Conservation (phyloP, 352 stramenopile genomes). For the Aphanomyces stellatus region DNA sequence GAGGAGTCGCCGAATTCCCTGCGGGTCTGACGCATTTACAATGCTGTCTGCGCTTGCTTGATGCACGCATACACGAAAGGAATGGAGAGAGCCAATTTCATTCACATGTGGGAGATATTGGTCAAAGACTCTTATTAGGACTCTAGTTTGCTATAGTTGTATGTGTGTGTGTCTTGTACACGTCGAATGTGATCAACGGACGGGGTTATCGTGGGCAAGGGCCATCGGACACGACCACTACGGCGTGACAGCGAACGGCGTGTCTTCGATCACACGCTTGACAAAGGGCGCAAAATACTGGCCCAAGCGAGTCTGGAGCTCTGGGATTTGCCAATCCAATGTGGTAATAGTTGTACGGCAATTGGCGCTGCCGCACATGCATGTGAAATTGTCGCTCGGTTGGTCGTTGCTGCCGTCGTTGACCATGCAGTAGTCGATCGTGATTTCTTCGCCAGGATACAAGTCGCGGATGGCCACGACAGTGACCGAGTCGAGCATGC, state of each 20-base stretch:
- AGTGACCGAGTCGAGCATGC: slow-evolving; percentile 19
- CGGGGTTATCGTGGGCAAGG: too few relatives aligned
- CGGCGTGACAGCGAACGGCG: slow-evolving; percentile 12
- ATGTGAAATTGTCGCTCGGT: slow-evolving; percentile 20
- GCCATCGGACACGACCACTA: too few relatives aligned
- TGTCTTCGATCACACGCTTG: slow-evolving; percentile 18
- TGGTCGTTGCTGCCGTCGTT: slow-evolving; percentile 17
- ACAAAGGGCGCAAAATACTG: slow-evolving; percentile 19
- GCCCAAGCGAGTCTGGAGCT: slow-evolving; percentile 15
- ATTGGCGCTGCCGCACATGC: slow-evolving; percentile 19
- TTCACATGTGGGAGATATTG: too few relatives aligned
- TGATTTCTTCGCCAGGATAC: slow-evolving; percentile 18
- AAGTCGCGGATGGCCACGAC: slow-evolving; percentile 18
- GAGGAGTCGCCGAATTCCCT: too few relatives aligned
- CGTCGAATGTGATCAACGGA: too few relatives aligned
- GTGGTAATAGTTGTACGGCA: slow-evolving; percentile 13
- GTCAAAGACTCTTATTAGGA: too few relatives aligned
- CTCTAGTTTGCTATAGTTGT: too few relatives aligned
- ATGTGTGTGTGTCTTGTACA: too few relatives aligned
- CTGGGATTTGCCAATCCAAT: slow-evolving; percentile 18
- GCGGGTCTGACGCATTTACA: too few relatives aligned
- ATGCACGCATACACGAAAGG: too few relatives aligned
- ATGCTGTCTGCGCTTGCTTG: too few relatives aligned
- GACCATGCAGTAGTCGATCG: slow-evolving; percentile 22
- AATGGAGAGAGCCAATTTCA: too few relatives aligned